Evolutionary conservation across 1,139 yeast species (phyloP), one percentile per base, ranked within the genome.

Genomic region (Geotrichum phurueaensis): DNA sequence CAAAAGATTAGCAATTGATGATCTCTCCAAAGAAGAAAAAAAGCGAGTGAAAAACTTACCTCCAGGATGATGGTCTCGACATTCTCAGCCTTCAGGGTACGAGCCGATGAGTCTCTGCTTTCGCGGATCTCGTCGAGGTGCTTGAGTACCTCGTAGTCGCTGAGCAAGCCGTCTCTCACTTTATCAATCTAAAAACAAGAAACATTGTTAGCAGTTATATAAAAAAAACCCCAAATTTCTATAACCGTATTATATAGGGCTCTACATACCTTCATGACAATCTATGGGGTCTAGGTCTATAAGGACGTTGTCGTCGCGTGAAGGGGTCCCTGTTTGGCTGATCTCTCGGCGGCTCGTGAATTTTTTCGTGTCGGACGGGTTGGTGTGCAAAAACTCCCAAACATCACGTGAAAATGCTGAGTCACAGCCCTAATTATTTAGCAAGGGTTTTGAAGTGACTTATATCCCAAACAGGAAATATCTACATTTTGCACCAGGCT

Each of bases 1-100:
- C 13, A 45, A 29, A 6, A 12, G 18, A 15, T 22, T 58, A 54
- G 27, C 29, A 27, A 45, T 13, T 59, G 57, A 7, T 60, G 51
- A n/a, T 60, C 56, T 61, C 61, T 73, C 67, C 29, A 73, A 68
- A 53, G 74, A 72, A 1, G 66, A 65, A 15, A 79, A 67, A 62
- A 78, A 78, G 4, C 73, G 18, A 33, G 3, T 4, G 39, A 23
- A 55, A 36, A 22, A 23, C 55, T 7, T 10, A 81, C 74, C 61
- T 88, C 96, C 62, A 84, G 79, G 18, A 94, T 82, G 52, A 90
- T 81, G 15, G 83, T 80, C 67, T 92, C 97, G 54, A 66, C 77
- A 73, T 76, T 71, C 66, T 77, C 73, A 47, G 74, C 39, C 59
- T 69, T 63, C 52, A 69, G 63, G 15, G 66, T 66, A 67, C 63